These are phyloP conservation scores for Citrus maxima DNA, from an alignment of 345 rosid genomes.

Conservation along the genomic window DNA sequence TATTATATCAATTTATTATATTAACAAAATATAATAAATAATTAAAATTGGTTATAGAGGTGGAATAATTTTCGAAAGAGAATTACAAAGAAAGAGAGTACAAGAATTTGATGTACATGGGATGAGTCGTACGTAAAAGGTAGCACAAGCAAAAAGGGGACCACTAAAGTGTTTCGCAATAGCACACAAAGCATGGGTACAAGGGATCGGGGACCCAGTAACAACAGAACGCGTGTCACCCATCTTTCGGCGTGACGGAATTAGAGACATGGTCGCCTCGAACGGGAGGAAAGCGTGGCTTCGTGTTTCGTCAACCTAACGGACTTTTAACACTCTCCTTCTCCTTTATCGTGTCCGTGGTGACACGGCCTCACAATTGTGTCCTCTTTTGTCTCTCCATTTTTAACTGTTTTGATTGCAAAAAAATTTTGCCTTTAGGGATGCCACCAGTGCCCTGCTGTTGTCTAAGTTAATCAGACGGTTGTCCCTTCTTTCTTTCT, in stretches of 20 bases:
- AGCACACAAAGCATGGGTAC: not conserved
- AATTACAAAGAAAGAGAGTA: too few relatives aligned
- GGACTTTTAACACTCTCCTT: not conserved
- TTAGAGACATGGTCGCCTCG: not conserved
- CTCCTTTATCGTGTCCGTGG: not conserved
- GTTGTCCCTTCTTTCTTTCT: not conserved
- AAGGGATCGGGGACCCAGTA: conserved; percentile 2
- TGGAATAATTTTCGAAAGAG: too few relatives aligned
- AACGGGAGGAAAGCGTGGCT: conserved; percentile 16
- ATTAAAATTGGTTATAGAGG: too few relatives aligned
- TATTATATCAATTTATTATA: too few relatives aligned
- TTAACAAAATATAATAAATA: too few relatives aligned
- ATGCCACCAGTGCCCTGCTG: too few relatives aligned
- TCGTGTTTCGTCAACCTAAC: conserved; percentile 31
- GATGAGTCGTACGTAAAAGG: too few relatives aligned
- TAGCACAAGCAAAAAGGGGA: not conserved
- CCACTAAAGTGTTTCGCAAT: not conserved
- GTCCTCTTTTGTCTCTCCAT: not conserved
- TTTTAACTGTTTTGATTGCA: not conserved
- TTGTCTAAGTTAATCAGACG: too few relatives aligned
- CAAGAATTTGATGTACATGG: too few relatives aligned
- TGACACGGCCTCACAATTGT: conserved; percentile 14
- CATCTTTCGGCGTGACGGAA: conserved; percentile 27
- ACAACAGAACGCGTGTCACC: conserved; percentile 20
- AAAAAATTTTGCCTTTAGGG: not conserved